Conservation (phyloP, 2,329 filamentous ascomycete genomes). For the Pseudogymnoascus verrucosus region DNA sequence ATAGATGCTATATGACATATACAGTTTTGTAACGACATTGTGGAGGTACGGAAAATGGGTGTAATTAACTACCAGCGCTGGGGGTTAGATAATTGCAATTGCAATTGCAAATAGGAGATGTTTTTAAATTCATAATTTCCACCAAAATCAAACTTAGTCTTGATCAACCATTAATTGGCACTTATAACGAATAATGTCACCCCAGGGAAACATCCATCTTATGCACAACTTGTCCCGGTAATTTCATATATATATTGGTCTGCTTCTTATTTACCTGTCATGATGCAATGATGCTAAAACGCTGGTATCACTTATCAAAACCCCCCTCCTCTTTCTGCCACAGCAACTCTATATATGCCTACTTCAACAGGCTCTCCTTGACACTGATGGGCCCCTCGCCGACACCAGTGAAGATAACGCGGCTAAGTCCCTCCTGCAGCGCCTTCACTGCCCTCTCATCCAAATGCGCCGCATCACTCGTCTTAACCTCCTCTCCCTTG, state of each 20-base stretch:
- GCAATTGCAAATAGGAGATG: neutral
- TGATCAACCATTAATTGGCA: neutral
- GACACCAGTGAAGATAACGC: constrained; percentile 85
- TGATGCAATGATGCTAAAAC: constrained; percentile 7
- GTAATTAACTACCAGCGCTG: neutral
- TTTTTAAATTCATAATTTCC: neutral
- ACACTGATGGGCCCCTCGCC: constrained; percentile 82
- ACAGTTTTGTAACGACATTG: neutral
- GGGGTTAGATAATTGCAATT: neutral
- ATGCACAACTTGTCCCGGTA: no score
- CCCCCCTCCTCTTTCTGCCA: neutral
- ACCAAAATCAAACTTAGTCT: neutral
- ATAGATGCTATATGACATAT: constrained; percentile 9
- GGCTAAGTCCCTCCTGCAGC: constrained; percentile 71
- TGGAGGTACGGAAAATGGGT: neutral
- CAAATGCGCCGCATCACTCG: constrained; percentile 45
- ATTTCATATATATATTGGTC: neutral
- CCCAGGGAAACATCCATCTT: neutral
- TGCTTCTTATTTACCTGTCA: neutral
- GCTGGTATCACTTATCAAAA: constrained; percentile 9
- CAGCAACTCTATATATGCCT: constrained; percentile 44
- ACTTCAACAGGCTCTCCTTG: constrained; percentile 61
- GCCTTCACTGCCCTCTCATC: constrained; percentile 57
- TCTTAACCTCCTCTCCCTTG: constrained; percentile 44
- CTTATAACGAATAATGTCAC: neutral